phyloP scores from a whole-genome alignment of 495 filamentous ascomycete species.

The Hypoxylon rickii region DNA sequence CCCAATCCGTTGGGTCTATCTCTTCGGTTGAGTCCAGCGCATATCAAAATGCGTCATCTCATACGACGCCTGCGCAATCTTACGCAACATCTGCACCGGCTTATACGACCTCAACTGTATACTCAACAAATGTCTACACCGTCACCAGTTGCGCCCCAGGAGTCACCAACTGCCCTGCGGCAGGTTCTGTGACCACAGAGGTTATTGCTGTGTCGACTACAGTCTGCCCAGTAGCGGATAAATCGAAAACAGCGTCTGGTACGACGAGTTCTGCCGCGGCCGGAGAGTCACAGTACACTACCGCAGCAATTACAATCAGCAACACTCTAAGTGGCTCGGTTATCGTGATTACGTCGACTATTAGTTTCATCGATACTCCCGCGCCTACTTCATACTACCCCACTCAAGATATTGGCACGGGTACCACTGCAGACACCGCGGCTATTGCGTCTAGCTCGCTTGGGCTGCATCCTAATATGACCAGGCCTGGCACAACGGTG shows the following conservation, averaged over 20 bases:
- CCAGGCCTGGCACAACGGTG: conserved; percentile 28
- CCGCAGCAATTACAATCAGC: conserved; percentile 54
- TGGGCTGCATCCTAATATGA: conserved; percentile 4
- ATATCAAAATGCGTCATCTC: conserved; percentile 10
- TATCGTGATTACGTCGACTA: conserved; percentile 51
- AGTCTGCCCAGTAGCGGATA: conserved; percentile 33
- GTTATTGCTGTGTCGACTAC: conserved; percentile 37
- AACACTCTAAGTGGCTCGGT: conserved; percentile 58
- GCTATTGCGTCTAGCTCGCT: conserved; percentile 4
- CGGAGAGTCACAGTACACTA: conserved; percentile 32
- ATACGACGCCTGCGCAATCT: conserved; percentile 1
- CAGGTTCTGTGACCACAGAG: conserved; percentile 38
- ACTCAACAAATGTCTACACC: conserved; percentile 56
- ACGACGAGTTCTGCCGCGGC: conserved; percentile 4
- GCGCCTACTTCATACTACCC: conserved; percentile 16
- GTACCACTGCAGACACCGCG: conserved; percentile 10
- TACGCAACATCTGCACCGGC: conserved; percentile 11
- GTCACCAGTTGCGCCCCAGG: conserved; percentile 56
- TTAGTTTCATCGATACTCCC: conserved; percentile 36
- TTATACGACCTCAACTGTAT: conserved; percentile 52
- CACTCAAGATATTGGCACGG: conserved; percentile 11
- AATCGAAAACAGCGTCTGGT: conserved; percentile 5
- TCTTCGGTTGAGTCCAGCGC: conserved; percentile 6
- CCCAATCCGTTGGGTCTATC: conserved; percentile 39
- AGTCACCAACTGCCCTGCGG: conserved; percentile 58